Conservation (phyloP, 257 asterid species). For the Solanum pinnatisectum region DNA sequence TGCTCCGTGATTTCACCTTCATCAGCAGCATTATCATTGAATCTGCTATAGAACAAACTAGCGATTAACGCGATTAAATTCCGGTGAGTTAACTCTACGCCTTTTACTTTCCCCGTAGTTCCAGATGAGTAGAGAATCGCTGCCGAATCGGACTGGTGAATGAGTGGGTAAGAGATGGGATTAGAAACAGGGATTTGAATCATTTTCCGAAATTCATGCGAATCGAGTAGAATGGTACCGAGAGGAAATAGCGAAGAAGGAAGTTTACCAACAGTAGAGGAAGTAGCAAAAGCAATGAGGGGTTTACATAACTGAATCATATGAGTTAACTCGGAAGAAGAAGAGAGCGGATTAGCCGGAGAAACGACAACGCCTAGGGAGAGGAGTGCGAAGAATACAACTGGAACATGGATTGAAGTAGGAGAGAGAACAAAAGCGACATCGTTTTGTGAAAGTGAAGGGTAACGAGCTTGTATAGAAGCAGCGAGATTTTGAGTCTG, state of each 20-base stretch:
- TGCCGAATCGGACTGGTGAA: slow-evolving; percentile 51
- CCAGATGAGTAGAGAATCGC: slow-evolving; percentile 88
- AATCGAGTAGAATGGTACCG: slow-evolving; percentile 33
- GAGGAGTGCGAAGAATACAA: slow-evolving; percentile 71
- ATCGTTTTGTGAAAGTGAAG: slow-evolving; percentile 44
- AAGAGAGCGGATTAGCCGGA: slow-evolving; percentile 67
- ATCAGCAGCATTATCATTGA: neutral
- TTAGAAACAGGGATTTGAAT: neutral
- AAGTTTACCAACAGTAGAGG: slow-evolving; percentile 24
- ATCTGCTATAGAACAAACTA: slow-evolving; percentile 23
- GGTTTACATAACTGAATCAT: slow-evolving; percentile 50
- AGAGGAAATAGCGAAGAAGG: slow-evolving; percentile 23
- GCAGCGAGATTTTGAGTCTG: slow-evolving; percentile 46
- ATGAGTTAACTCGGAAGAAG: slow-evolving; percentile 55
- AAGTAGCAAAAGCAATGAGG: slow-evolving; percentile 42
- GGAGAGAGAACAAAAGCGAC: slow-evolving; percentile 76
- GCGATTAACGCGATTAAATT: slow-evolving; percentile 46
- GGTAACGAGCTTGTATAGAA: slow-evolving; percentile 28
- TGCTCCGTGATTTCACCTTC: neutral
- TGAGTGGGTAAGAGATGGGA: neutral
- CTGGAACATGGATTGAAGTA: slow-evolving; percentile 55
- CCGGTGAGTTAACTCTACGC: slow-evolving; percentile 72
- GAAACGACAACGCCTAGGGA: slow-evolving; percentile 61
- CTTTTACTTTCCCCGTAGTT: slow-evolving; percentile 75
- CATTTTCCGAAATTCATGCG: slow-evolving; percentile 45